Evolutionary conservation across 352 stramenopile species (phyloP).

Genomic region (Globisporangium spiculum): DNA sequence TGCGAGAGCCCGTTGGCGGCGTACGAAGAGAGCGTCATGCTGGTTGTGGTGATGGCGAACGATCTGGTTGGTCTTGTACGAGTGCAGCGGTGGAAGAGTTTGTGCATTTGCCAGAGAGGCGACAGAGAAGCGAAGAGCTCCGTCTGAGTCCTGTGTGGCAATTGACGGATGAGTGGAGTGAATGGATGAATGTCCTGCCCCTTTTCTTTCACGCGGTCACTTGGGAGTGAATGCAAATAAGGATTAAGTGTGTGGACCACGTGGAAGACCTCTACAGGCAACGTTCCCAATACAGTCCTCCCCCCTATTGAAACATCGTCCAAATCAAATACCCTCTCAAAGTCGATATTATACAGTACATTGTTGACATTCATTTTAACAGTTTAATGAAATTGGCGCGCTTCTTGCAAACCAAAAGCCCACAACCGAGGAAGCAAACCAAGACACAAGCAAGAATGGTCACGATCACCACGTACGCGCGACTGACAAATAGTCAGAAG

Average conservation of each 20-base stretch:
- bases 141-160: neutral
- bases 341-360: no score
- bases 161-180: neutral
- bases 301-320: no score
- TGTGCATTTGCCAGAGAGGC: neutral
- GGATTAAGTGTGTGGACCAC: slow-evolving; percentile 1
- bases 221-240: neutral
- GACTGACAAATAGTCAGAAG: no score
- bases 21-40: slow-evolving; percentile 15
- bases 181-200: neutral
- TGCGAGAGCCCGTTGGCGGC: slow-evolving; percentile 35
- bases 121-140: neutral
- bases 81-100: neutral
- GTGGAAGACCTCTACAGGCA: neutral
- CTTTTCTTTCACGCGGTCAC: slow-evolving; percentile 1
- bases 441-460: no score
- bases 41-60: neutral
- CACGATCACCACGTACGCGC: no score
- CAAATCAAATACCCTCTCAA: no score
- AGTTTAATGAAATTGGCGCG: no score
- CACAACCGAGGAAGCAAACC: no score
- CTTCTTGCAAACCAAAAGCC: no score
- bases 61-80: neutral
- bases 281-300: no score
- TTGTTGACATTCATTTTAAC: no score